Conservation (phyloP, 345 rosid genomes). For the Orychophragmus violaceus region DNA sequence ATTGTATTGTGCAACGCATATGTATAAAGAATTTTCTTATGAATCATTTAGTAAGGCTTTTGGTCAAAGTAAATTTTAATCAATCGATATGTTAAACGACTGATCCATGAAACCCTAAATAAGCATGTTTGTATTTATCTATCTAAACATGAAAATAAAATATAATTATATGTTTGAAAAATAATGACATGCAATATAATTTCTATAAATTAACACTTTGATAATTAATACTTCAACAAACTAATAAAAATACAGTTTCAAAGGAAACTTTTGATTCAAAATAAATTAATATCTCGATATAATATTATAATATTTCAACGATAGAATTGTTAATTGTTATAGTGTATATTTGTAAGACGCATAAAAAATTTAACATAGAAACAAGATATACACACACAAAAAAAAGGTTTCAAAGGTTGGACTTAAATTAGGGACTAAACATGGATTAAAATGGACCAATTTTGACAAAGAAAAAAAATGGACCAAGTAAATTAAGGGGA, state of each 20-base stretch:
- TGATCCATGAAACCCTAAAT: background rate
- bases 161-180: background rate
- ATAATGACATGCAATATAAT: background rate
- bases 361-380: background rate
- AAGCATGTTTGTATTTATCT: slow-evolving; percentile 10
- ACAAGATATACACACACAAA: background rate
- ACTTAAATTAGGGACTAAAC: slow-evolving; percentile 1
- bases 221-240: too few species aligned
- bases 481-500: too few species aligned
- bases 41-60: background rate
- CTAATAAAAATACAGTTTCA: too few species aligned
- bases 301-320: too few species aligned
- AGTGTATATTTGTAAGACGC: background rate
- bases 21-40: background rate
- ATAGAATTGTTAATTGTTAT: too few species aligned
- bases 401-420: background rate
- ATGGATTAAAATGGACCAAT: background rate
- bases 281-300: too few species aligned
- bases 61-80: background rate
- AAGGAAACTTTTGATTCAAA: too few species aligned
- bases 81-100: background rate
- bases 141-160: background rate
- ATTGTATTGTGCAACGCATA: background rate
- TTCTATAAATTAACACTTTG: too few species aligned
- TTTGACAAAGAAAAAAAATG: too few species aligned